Evolutionary conservation across 495 filamentous ascomycete species (phyloP).

Genomic region (Margaritispora aquatica): DNA sequence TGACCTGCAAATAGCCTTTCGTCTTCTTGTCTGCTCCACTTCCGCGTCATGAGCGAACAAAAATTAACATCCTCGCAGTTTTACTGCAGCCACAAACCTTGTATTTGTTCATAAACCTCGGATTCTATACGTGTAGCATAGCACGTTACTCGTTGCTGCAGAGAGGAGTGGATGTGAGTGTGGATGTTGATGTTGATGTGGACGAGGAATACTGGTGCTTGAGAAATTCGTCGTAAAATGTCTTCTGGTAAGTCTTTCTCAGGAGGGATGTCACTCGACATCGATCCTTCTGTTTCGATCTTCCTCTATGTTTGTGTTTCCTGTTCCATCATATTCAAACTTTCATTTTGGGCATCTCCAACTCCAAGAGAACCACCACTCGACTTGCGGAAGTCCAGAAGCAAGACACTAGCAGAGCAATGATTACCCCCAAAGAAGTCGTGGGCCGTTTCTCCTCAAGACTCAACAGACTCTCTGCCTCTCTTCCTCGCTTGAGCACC

Average conservation of each 20-base stretch:
- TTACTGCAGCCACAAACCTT: not conserved
- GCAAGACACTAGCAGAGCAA: not conserved
- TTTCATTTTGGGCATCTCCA: not conserved
- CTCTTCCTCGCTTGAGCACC: not conserved
- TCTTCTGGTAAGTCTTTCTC: not conserved
- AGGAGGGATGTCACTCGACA: not conserved
- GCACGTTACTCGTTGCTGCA: too few species aligned
- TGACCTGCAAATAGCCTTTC: not conserved
- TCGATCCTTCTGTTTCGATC: not conserved
- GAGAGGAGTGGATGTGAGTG: too few species aligned
- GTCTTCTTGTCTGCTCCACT: not conserved
- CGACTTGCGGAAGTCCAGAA: not conserved
- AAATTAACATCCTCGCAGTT: not conserved
- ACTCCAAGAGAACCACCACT: not conserved
- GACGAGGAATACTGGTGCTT: too few species aligned
- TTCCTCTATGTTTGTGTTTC: too few species aligned
- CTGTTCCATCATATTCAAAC: not conserved
- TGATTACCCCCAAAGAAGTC: not conserved
- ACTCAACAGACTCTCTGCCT: constrained; percentile 4
- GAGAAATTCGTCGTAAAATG: too few species aligned
- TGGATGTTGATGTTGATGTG: too few species aligned
- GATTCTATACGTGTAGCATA: not conserved
- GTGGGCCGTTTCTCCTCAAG: not conserved
- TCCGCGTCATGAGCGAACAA: not conserved
- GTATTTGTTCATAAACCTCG: not conserved